Evolutionary conservation across 2,329 filamentous ascomycete species (phyloP), one percentile per base, ranked within the genome.

Genomic region (Aspergillus awamori): DNA sequence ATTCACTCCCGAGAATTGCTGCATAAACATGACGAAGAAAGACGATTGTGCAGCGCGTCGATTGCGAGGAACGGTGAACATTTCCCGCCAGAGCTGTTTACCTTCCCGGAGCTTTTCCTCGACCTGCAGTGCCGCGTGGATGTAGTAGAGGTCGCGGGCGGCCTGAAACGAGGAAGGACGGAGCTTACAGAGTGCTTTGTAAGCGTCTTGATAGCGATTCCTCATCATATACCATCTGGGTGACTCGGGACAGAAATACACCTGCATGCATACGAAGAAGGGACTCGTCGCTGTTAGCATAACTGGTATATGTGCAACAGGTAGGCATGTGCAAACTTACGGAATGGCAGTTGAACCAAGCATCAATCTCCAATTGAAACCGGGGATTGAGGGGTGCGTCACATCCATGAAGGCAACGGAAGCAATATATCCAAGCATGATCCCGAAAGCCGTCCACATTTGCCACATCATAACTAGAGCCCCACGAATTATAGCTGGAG

Each of bases 381-480:
- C 87, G 10, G 80, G 74, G 57, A 89, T 84, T 4, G 79, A 77
- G 2, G 80, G 72, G 3, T 75, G 76, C 66, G 87, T 82, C 60
- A 77, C 85, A 57, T 83, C 76, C 70, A 84, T 87, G 69, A 89
- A 87, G 8, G 83, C 85, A 24, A 89, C 76, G 67, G 87, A 86
- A 51, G 81, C 85, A 8, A 81, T 82, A 69, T 83, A 89, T 11
- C 86, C 86, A 11, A 77, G 75, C 82, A 82, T 79, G 60, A 82
- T 81, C 13, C 81, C 80, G 57, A 82, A 81, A 0, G 77, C 80
- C 4, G 77, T 79, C 76, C 77, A 83, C 76, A 81, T 81, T 76
- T 93, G 89, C 90, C 90, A 94, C 64, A 87, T 88, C 90, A 94
- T 93, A 65, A 93, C 90, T 17, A 94, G 80, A 8, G 88, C 90